These are phyloP conservation scores for Tuber magnatum DNA, from an alignment of 495 filamentous ascomycete species.

Conservation along the genomic window DNA sequence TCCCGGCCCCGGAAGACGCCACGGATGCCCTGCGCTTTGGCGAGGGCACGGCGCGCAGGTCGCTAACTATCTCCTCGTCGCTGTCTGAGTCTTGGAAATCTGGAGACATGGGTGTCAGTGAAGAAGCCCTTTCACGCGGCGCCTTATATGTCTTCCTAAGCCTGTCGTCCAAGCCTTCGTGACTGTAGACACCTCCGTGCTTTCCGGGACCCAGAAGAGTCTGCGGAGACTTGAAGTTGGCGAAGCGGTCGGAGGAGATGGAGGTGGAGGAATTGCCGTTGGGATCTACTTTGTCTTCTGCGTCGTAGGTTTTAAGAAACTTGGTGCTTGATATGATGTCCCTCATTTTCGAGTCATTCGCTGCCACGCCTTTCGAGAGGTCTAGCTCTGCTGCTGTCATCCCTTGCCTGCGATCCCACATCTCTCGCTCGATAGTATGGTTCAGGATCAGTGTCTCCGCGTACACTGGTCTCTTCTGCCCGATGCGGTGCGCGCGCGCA, in stretches of 20 bases:
- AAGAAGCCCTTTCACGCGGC: background rate
- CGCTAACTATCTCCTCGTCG: background rate
- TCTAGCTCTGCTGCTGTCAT: constrained; percentile 73
- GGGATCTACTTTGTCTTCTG: constrained; percentile 44
- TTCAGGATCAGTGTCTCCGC: constrained; percentile 82
- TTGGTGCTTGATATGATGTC: constrained; percentile 67
- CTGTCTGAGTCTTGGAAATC: background rate
- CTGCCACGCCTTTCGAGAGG: constrained; percentile 56
- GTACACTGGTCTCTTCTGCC: constrained; percentile 68
- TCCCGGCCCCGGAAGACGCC: background rate
- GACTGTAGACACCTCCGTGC: constrained; percentile 28
- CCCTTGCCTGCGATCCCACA: constrained; percentile 61
- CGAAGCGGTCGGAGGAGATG: constrained; percentile 39
- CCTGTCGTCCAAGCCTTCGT: background rate
- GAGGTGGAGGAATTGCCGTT: constrained; percentile 43
- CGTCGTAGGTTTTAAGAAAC: constrained; percentile 54
- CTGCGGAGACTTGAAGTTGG: constrained; percentile 50
- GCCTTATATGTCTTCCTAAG: background rate
- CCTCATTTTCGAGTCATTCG: constrained; percentile 71
- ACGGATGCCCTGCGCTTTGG: background rate
- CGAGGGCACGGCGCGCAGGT: background rate
- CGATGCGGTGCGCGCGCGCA: constrained; percentile 82
- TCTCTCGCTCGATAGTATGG: constrained; percentile 77
- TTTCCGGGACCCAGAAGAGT: constrained; percentile 52
- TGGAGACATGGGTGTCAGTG: background rate